Conservation (phyloP, 805 yeast species). For the Citeromyces matritensis region DNA sequence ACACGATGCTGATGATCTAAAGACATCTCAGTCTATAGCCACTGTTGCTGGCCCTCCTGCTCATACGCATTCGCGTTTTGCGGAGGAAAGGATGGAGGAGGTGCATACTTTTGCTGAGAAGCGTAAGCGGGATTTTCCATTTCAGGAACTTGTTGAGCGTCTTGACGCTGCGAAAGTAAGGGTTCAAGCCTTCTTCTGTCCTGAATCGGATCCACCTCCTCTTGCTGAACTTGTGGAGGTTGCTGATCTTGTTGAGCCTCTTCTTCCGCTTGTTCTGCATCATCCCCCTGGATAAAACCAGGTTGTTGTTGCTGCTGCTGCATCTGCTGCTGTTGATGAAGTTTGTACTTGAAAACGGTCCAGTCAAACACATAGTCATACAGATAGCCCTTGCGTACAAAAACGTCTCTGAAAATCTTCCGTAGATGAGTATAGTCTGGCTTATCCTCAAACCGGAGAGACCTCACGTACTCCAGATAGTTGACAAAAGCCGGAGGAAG, state of each 20-base stretch:
- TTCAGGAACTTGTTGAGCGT: too few relatives aligned
- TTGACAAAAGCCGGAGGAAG: conserved; percentile 82
- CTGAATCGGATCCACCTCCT: conserved; percentile 4
- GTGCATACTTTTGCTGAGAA: too few relatives aligned
- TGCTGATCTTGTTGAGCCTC: conserved; percentile 8
- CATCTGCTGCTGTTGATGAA: conserved; percentile 33
- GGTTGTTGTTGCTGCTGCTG: conserved; percentile 14
- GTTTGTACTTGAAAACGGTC: conserved; percentile 76
- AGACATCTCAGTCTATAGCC: too few relatives aligned
- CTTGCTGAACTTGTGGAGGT: conserved; percentile 12
- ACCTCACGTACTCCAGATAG: conserved; percentile 78
- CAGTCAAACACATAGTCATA: conserved; percentile 95
- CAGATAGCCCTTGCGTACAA: conserved; percentile 73
- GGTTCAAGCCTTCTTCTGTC: conserved; percentile 5
- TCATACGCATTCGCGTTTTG: too few relatives aligned
- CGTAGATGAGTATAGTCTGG: conserved; percentile 89
- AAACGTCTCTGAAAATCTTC: conserved; percentile 78
- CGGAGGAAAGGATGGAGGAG: too few relatives aligned
- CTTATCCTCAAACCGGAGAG: conserved; percentile 87
- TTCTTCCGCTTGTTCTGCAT: conserved; percentile 3
- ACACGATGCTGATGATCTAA: too few relatives aligned
- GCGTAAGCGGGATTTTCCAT: too few relatives aligned
- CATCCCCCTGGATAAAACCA: conserved; percentile 3
- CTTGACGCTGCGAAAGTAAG: too few relatives aligned
- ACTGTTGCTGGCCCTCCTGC: too few relatives aligned